These are phyloP conservation scores for Gymnopilus dilepis DNA, from an alignment of 768 basidiomycete genomes.

Conservation along the genomic window DNA sequence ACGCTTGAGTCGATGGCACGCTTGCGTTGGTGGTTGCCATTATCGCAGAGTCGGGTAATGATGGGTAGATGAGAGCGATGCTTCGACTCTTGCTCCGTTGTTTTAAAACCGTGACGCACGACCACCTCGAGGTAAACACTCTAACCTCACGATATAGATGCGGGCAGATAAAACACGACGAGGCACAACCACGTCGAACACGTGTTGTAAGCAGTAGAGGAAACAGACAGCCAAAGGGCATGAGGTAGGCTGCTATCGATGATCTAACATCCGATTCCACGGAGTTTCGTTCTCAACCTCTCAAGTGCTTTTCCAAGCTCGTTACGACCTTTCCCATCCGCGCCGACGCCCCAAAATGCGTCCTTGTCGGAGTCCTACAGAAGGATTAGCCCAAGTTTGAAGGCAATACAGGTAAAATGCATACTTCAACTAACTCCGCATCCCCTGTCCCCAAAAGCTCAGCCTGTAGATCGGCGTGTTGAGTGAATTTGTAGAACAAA, in stretches of 20 bases:
- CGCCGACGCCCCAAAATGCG: slow-evolving; percentile 79
- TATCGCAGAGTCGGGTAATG: slow-evolving; percentile 6
- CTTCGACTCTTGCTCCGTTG: slow-evolving; percentile 12
- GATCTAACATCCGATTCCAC: slow-evolving; percentile 33
- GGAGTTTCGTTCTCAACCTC: slow-evolving; percentile 62
- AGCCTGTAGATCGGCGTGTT: slow-evolving; percentile 62
- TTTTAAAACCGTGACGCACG: slow-evolving; percentile 25
- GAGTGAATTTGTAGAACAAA: slow-evolving; percentile 71
- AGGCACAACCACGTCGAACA: slow-evolving; percentile 31
- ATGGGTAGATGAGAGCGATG: slow-evolving; percentile 13
- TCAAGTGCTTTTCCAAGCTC: slow-evolving; percentile 76
- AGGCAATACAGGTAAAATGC: slow-evolving; percentile 15
- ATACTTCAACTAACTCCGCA: slow-evolving; percentile 72
- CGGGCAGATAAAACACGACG: slow-evolving; percentile 23
- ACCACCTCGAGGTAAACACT: slow-evolving; percentile 31
- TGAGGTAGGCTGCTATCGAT: slow-evolving; percentile 37
- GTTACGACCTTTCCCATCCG: slow-evolving; percentile 69
- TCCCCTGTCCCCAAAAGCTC: slow-evolving; percentile 69
- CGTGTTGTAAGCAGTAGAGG: slow-evolving; percentile 32
- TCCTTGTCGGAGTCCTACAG: slow-evolving; percentile 74
- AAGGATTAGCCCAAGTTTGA: slow-evolving; percentile 4
- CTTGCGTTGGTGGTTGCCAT: slow-evolving; percentile 36
- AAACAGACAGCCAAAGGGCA: slow-evolving; percentile 16
- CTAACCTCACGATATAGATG: slow-evolving; percentile 14
- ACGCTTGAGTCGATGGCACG: slow-evolving; percentile 27